Base-by-base conservation (phyloP, 2,329 filamentous ascomycete species). In the Pseudogymnoascus sp. region DNA sequence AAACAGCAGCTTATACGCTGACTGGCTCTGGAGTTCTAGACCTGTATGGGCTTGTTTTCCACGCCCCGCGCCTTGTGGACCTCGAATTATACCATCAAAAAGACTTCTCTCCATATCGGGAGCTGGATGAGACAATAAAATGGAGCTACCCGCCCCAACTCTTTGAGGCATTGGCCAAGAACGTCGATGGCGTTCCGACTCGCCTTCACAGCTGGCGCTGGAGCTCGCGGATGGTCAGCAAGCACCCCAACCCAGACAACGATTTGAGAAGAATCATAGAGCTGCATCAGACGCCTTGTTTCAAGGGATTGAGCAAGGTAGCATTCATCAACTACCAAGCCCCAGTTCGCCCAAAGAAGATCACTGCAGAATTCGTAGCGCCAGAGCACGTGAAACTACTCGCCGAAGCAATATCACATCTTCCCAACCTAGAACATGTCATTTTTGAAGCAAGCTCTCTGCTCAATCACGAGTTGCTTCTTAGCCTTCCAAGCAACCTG, bases 391-490 rank as follows among this genome's bases (percentile, higher is more conserved):
- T 77, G 71, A 68, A 75, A 68, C 26, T 75, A 34, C 71, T 80
- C 60, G 73, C 74, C 12, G 75, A 78, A 31, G 76, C 81, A 8
- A 75, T 77, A 1, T 77, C 79, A 61, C 75, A 81, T 37, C 79
- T 97, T 7, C 83, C 86, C 0, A 75, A 81, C 1, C 78, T 97
- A 5, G 81, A 81, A 63, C 83, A 86, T 63, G 77, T 97, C 10
- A 79, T 86, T 1, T 86, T 97, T 67, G 86, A 93, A 70, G 88
- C 87, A 6, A 96, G 88, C 47, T 87, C 86, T 2, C 79, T 90
- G 36, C 81, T 91, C 64, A 89, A 89, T 70, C 82, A 85, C 6
- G 78, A 80, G 7, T 79, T 96, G 16, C 77, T 96, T n/a, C 80
- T 83, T 1, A 78, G 84, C 3, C 76, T 97, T 5, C 91, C 93